phyloP scores from a whole-genome alignment of 2,329 filamentous ascomycete genomes.

The Mariannaea sp. region DNA sequence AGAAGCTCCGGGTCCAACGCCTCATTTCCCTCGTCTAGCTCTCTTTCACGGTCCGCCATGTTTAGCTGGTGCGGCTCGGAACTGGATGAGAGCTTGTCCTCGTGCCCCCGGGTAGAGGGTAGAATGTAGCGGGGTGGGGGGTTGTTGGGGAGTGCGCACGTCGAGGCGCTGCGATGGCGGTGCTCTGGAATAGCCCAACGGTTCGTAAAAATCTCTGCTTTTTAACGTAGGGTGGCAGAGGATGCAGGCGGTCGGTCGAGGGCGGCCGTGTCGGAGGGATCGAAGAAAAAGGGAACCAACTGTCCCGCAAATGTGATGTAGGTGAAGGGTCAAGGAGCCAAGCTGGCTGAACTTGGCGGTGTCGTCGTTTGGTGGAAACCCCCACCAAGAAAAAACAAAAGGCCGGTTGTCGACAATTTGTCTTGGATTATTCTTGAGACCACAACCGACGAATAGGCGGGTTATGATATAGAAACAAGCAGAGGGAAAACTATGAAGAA shows the following conservation, averaged over 20 bases:
- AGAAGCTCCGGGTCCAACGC: constrained; percentile 81
- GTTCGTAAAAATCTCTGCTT: too few relatives aligned
- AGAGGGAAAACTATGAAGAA: background rate
- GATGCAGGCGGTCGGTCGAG: background rate
- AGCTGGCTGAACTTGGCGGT: constrained; percentile 11
- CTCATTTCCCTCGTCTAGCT: constrained; percentile 55
- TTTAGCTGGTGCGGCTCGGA: constrained; percentile 8
- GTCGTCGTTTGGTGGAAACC: constrained; percentile 5
- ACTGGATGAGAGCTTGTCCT: background rate
- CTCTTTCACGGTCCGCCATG: constrained; percentile 57
- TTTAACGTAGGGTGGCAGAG: too few relatives aligned
- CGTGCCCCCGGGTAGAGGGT: background rate
- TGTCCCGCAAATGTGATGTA: constrained; percentile 5
- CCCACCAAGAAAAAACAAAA: constrained; percentile 11
- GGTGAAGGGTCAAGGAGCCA: background rate
- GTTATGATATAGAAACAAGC: background rate
- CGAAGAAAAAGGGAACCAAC: too few relatives aligned
- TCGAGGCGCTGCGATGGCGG: background rate
- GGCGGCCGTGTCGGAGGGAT: background rate
- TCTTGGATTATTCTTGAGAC: constrained; percentile 2
- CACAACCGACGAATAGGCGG: background rate
- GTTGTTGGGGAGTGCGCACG: background rate
- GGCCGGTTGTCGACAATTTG: constrained; percentile 2
- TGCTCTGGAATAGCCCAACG: background rate
- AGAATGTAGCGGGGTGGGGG: background rate